phyloP scores from a whole-genome alignment of 495 filamentous ascomycete genomes.

The Trichoderma asperelloides region DNA sequence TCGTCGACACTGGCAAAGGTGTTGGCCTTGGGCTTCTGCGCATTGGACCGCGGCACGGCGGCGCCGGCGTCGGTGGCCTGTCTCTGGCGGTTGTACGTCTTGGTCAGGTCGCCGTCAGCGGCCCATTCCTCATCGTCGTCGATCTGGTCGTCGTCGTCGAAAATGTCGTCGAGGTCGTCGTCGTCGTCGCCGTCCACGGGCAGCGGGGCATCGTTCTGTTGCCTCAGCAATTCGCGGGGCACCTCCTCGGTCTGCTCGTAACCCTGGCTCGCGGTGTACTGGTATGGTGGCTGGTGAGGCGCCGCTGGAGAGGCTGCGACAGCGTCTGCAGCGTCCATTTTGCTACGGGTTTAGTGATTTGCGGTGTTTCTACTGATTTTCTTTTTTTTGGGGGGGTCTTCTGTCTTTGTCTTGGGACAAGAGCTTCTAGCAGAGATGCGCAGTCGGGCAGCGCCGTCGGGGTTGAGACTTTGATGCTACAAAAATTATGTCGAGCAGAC shows the following conservation, averaged over 20 bases:
- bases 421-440: not conserved
- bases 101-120: conserved; percentile 65
- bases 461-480: not conserved
- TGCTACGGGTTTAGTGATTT: conserved; percentile 1
- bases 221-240: conserved; percentile 16
- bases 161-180: conserved; percentile 46
- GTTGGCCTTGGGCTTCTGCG: conserved; percentile 77
- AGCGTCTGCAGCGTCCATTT: conserved; percentile 11
- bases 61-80: conserved; percentile 43
- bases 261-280: conserved; percentile 20
- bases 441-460: not conserved
- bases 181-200: conserved; percentile 34
- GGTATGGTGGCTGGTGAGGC: conserved; percentile 23
- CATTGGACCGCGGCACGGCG: conserved; percentile 63
- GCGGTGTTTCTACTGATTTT: not conserved
- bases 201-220: conserved; percentile 13
- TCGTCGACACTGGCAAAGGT: conserved; percentile 72
- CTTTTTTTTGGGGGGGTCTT: not conserved
- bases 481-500: not conserved
- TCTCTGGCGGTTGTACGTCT: conserved; percentile 84
- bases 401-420: not conserved
- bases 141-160: conserved; percentile 50
- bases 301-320: conserved; percentile 27
- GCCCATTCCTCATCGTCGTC: conserved; percentile 51
- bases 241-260: conserved; percentile 21